phyloP scores from a whole-genome alignment of 2,329 filamentous ascomycete species.

The Drechslerella stenobrocha region DNA sequence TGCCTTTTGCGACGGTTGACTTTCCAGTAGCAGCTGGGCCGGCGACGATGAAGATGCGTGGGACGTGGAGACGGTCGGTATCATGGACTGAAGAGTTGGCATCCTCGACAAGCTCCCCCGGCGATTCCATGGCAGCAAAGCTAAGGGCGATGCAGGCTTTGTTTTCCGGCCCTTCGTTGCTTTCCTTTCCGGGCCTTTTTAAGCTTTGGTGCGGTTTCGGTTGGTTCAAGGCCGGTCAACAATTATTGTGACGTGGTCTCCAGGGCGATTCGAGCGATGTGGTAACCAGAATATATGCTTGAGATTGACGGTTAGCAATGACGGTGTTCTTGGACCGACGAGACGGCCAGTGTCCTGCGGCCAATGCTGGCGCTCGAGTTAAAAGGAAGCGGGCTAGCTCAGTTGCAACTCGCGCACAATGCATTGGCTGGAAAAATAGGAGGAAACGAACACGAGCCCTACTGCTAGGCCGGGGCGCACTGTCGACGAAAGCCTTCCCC shows the following conservation, averaged over 20 bases:
- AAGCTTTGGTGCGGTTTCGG: background rate
- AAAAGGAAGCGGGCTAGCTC: conserved; percentile 2
- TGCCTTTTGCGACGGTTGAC: conserved; percentile 39
- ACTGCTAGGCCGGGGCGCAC: background rate
- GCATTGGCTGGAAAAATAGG: background rate
- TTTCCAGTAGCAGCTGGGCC: conserved; percentile 41
- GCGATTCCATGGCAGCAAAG: conserved; percentile 7
- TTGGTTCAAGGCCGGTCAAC: background rate
- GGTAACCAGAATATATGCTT: background rate
- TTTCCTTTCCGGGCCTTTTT: background rate
- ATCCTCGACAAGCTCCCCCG: conserved; percentile 1
- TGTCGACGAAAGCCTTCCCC: background rate
- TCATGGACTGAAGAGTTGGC: background rate
- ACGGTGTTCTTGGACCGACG: background rate
- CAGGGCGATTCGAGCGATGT: too few species aligned
- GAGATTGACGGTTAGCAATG: background rate
- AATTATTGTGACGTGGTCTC: too few species aligned
- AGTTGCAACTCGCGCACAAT: background rate
- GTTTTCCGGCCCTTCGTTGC: background rate
- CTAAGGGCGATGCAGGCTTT: background rate
- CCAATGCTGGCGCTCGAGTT: background rate
- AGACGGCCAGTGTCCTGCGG: background rate
- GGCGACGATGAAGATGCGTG: conserved; percentile 40
- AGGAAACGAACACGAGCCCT: background rate
- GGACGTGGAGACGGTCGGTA: background rate